phyloP scores from a whole-genome alignment of 768 basidiomycete species.

The Lentinula guzmanii region DNA sequence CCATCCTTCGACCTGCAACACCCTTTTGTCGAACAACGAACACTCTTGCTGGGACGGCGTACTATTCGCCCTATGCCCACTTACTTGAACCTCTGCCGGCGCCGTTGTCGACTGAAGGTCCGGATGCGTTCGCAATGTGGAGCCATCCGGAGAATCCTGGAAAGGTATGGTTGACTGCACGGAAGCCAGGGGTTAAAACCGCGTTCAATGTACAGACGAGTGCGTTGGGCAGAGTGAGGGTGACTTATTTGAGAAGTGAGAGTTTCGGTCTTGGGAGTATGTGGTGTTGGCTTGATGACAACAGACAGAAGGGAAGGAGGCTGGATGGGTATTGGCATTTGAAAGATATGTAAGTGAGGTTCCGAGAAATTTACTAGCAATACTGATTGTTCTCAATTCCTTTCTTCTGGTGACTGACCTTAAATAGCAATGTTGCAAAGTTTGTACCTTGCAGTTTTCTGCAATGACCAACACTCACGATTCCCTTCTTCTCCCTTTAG shows the following conservation, averaged over 20 bases:
- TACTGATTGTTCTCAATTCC: neutral
- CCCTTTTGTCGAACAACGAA: constrained; percentile 2
- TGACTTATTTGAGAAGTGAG: constrained; percentile 1
- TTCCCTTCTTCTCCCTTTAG: neutral
- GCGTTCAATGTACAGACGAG: neutral
- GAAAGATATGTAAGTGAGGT: neutral
- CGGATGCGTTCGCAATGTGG: neutral
- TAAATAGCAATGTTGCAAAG: neutral
- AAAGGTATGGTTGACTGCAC: neutral
- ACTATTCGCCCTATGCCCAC: neutral
- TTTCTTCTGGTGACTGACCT: neutral
- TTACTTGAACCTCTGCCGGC: neutral
- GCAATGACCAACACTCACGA: neutral
- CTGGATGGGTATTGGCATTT: neutral
- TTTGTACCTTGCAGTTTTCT: neutral
- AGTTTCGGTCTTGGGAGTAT: neutral
- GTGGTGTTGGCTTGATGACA: neutral
- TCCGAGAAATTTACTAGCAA: neutral
- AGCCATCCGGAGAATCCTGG: neutral
- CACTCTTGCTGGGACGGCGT: neutral
- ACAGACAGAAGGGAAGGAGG: neutral
- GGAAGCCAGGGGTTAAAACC: neutral
- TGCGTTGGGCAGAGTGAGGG: neutral
- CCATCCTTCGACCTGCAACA: neutral
- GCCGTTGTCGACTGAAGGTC: neutral